Evolutionary conservation across 1,284 basidiomycete species (phyloP), one percentile per base, ranked within the genome.

Genomic region (Serendipita sp.): DNA sequence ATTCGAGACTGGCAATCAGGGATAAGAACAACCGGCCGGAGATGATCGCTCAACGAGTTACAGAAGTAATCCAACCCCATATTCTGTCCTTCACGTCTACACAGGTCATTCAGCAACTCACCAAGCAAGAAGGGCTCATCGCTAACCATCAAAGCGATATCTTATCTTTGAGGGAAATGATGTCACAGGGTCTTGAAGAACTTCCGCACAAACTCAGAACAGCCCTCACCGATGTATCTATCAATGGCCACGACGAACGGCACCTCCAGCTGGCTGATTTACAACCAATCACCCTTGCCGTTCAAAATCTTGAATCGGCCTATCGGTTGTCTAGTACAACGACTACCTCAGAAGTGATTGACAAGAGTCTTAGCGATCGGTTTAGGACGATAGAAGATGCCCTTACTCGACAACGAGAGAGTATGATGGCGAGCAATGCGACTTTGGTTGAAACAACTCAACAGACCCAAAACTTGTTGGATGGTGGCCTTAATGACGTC

Each of bases 1-100:
- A 90, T 67, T 86, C 88, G 8, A 81, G 88, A 13, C 77, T 91
- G 55, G 80, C 87, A 26, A 82, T 88, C 34, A 79, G 87, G 15
- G 87, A 91, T 71, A 82, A 83, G 68, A 72, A 79, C 3, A 79
- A 85, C 68, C 87, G 82, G 67, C 72, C 82, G 17, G 85, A 90
- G 30, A 72, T 72, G 2, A 71, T 90, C 43, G 77, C 80, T 2
- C 71, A 72, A 43, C 83, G 77, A 32, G 53, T 58, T n/a, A 10
- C 32, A 26, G 53, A 58, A 34, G 53, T n/a, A 8, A 22, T 58
- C 17, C 5, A 58, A 35, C n/a, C 45, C 17, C 45, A 49, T 6
- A 5, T 41, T 41, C n/a, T n/a, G 8, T 32, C 53, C 26, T n/a
- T n/a, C 3, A 10, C 29, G 29, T 58, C 53, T 10, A 22, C 47